Base-by-base conservation (phyloP, 192 early-diverging fungal species). In the Phycomyces blakesleeanus region DNA sequence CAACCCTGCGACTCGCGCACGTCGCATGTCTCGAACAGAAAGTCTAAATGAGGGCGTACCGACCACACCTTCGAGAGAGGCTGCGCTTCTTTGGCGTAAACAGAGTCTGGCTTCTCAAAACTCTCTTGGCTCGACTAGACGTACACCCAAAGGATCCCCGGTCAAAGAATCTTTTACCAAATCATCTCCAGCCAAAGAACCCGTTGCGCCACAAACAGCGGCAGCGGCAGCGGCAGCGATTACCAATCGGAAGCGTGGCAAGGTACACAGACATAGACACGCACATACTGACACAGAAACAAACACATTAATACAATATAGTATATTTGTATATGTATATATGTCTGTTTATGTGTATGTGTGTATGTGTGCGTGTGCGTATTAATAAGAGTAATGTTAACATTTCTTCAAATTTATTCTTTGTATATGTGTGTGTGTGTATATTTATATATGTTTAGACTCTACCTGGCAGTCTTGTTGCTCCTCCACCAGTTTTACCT, bases 381-480 rank as follows among this genome's bases (percentile, higher is more conserved):
- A 38, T 1, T 44, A 50, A 27, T 3, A 14, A n/a, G n/a, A n/a
- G n/a, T n/a, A n/a, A n/a, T n/a, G n/a, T n/a, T n/a, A n/a, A n/a
- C n/a, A n/a, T n/a, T n/a, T n/a, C n/a, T n/a, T n/a, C n/a, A n/a
- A n/a, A n/a, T n/a, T n/a, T n/a, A n/a, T n/a, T 63, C n/a, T 27
- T 44, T 49, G 21, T 14, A 26, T 25, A 10, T 20, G 62, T 22
- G 18, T 38, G 0, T 55, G 20, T 5, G 27, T 22, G 11, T 0
- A 38, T 29, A 38, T 1, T 44, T 57, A 27, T 3, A 14, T 0
- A 59, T 57, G 18, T 34, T 16, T 56, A 72, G 69, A 66, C 64
- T n/a, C 39, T 72, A 16, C 69, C 69, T 18, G 38, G 69, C 16
- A 72, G 59, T 53, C 57, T 72, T 11, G 59, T 53, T 26, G 59